Base-by-base conservation (phyloP, 306 rosid species). In the Ochetophila trinervis region DNA sequence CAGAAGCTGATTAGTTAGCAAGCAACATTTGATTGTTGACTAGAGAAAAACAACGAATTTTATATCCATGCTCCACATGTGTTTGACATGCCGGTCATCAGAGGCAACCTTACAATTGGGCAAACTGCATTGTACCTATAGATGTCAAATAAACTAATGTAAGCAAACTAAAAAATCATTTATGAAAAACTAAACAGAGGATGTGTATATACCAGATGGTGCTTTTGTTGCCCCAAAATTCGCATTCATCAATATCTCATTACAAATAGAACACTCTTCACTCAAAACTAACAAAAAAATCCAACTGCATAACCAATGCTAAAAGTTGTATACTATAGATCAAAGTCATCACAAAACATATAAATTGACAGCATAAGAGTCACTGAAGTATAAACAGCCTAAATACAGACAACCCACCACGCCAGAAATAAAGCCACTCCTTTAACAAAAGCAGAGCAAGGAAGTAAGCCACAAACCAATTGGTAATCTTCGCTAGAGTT, bases 331-430 rank as follows among this genome's bases (percentile, higher is more conserved):
- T 27, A 15, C 20, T 22, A 17, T 59, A 69, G n/a, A 58, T 32
- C 71, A 32, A 76, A 72, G 36, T 59, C 70, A 60, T 93, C 87
- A 93, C 73, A 97, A 86, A 74, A 93, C 62, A 63, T 86, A 87
- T 71, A 86, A 76, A 53, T 76, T 30, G 49, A 87, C 13, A 93
- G 79, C 69, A 78, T 20, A 74, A 90, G 68, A 72, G 78, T 81
- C 60, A 45, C 83, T 3, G 87, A 93, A 55, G 86, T 77, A 66
- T 80, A 85, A 66, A 85, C 47, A 16, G 89, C 76, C 86, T 76
- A 76, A 47, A 93, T 77, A 74, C 80, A 87, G 50, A 74, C 67
- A 64, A 86, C 81, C 99, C 99, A 93, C 97, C 97, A 93, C 57
- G 96, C 97, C 87, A 87, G 67, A 71, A 89, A 87, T 73, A 90